Evolutionary conservation across 768 basidiomycete genomes (phyloP).

Genomic region (Asterophora parasitica): DNA sequence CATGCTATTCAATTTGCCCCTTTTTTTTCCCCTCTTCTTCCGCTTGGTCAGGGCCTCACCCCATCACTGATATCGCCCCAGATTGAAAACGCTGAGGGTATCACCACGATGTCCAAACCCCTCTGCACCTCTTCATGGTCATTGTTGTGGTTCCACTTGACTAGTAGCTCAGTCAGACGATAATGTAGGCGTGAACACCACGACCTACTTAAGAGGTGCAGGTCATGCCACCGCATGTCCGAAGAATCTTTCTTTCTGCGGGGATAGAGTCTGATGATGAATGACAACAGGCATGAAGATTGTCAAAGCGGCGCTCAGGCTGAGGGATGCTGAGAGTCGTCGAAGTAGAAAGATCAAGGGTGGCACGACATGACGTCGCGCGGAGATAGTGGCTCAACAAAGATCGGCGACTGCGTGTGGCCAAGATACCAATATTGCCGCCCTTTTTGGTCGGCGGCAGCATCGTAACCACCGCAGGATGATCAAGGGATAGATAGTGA

Average conservation of each 20-base stretch:
- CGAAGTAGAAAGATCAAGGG: neutral
- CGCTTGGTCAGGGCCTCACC: conserved; percentile 23
- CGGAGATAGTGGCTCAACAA: neutral
- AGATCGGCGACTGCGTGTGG: conserved; percentile 1
- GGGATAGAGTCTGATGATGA: neutral
- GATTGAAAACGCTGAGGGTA: conserved; percentile 34
- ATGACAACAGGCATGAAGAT: no score
- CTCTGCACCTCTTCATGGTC: conserved; percentile 23
- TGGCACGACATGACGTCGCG: neutral
- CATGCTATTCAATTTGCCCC: no score
- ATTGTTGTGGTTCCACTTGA: conserved; percentile 25
- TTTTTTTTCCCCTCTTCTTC: conserved; percentile 18
- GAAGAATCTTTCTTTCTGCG: conserved; percentile 1
- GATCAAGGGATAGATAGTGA: conserved; percentile 24
- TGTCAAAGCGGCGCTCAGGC: no score
- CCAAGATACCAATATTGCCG: neutral
- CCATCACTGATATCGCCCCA: conserved; percentile 28
- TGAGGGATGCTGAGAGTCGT: neutral
- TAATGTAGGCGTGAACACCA: conserved; percentile 37
- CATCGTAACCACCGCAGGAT: conserved; percentile 32
- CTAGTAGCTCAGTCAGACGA: conserved; percentile 33
- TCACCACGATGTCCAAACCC: conserved; percentile 40
- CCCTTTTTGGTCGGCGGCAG: conserved; percentile 16
- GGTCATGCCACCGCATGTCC: conserved; percentile 3
- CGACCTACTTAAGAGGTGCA: no score